phyloP scores from a whole-genome alignment of 2,329 filamentous ascomycete genomes.

The Colletotrichum filicis region DNA sequence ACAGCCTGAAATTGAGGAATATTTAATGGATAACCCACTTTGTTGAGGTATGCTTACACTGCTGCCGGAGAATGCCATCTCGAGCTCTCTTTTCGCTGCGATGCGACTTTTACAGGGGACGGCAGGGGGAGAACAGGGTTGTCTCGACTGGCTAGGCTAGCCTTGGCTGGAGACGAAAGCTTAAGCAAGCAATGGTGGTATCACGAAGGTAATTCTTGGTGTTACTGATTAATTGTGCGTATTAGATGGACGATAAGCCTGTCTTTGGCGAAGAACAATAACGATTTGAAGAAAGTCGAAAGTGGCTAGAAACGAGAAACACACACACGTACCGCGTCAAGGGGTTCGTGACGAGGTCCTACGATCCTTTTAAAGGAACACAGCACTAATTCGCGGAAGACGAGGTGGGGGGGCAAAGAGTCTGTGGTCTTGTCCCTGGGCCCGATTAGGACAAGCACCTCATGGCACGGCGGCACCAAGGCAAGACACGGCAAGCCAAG shows the following conservation, averaged over 20 bases:
- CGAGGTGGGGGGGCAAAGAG: background rate
- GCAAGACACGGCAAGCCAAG: background rate
- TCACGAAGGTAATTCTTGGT: background rate
- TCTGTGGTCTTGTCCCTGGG: background rate
- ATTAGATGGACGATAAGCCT: background rate
- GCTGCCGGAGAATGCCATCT: slow-evolving; percentile 1
- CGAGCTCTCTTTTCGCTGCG: background rate
- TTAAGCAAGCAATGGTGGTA: background rate
- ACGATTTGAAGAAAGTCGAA: background rate
- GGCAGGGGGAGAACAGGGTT: slow-evolving; percentile 10
- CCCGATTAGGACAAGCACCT: background rate
- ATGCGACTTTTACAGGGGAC: background rate
- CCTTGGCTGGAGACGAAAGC: background rate
- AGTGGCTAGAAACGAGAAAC: background rate
- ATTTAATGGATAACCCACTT: slow-evolving; percentile 6
- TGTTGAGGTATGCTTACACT: slow-evolving; percentile 16
- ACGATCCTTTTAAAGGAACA: background rate
- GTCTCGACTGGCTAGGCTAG: background rate
- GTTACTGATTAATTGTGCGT: background rate
- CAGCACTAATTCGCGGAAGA: background rate
- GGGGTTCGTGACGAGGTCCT: background rate
- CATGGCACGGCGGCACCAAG: background rate
- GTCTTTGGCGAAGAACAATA: background rate
- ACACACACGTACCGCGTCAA: background rate
- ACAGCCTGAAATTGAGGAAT: background rate